Evolutionary conservation across 2,329 filamentous ascomycete species (phyloP).

Genomic region (Anthostomella pinea): DNA sequence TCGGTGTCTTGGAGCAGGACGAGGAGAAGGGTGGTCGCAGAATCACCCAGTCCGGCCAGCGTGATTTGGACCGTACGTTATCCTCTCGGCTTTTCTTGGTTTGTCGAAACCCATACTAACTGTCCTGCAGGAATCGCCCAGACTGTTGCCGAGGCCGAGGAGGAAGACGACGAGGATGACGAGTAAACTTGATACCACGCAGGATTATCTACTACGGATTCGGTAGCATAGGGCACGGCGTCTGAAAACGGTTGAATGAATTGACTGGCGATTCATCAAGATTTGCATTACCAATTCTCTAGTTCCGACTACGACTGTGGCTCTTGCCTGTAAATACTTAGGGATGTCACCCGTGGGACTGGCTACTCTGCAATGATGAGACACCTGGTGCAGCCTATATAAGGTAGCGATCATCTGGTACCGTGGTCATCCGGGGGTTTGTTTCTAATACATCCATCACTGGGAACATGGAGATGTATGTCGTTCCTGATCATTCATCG

Average conservation of each 20-base stretch:
- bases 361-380: too few relatives aligned
- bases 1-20: constrained; percentile 94
- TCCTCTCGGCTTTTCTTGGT: neutral
- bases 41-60: constrained; percentile 97
- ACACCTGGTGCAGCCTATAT: too few relatives aligned
- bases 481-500: too few relatives aligned
- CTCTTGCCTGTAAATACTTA: too few relatives aligned
- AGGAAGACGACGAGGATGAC: constrained; percentile 65
- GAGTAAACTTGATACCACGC: constrained; percentile 50
- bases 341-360: too few relatives aligned
- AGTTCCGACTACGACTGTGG: too few relatives aligned
- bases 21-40: constrained; percentile 98
- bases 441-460: too few relatives aligned
- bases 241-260: constrained; percentile 31
- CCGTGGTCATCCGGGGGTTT: too few relatives aligned
- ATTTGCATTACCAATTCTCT: constrained; percentile 16
- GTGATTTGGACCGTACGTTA: constrained; percentile 85
- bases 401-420: too few relatives aligned
- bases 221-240: constrained; percentile 34
- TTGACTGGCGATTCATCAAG: constrained; percentile 18
- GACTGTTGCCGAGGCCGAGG: constrained; percentile 72
- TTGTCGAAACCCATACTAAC: constrained; percentile 10
- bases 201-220: constrained; percentile 23
- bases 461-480: too few relatives aligned
- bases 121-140: constrained; percentile 63